Conservation (phyloP, 2,329 filamentous ascomycete genomes). For the Aspergillus niger region DNA sequence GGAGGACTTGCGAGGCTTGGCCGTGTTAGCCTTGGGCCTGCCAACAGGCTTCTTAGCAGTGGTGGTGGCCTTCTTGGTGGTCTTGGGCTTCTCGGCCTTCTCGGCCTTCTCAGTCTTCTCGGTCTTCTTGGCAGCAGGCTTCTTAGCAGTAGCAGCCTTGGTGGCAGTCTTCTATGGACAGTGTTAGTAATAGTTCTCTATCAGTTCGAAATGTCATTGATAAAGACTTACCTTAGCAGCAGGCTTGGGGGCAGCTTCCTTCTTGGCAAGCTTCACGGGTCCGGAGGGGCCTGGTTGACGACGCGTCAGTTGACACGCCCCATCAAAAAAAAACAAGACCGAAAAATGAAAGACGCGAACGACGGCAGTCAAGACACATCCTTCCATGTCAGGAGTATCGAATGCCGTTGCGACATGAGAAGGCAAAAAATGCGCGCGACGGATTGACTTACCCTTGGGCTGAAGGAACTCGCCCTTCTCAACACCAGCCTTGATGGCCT, state of each 20-base stretch:
- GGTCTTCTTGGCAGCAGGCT: constrained; percentile 23
- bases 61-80: constrained; percentile 48
- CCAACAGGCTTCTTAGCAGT: constrained; percentile 55
- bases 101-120: constrained; percentile 51
- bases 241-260: constrained; percentile 55
- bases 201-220: background rate
- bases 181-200: background rate
- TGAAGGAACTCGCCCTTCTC: constrained; percentile 85
- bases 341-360: constrained; percentile 5
- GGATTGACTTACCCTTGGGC: constrained; percentile 73
- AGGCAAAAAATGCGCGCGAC: constrained; percentile 9
- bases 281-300: constrained; percentile 69
- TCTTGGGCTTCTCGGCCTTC: constrained; percentile 48
- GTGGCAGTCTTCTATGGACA: constrained; percentile 12
- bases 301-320: constrained; percentile 32
- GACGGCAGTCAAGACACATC: background rate
- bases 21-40: constrained; percentile 55
- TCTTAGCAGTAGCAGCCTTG: constrained; percentile 29
- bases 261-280: constrained; percentile 90
- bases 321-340: background rate
- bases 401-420: background rate
- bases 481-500: constrained; percentile 76
- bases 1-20: constrained; percentile 57
- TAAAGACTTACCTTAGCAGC: constrained; percentile 37
- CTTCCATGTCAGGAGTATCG: background rate